phyloP scores from a whole-genome alignment of 164 flowering plant genomes.

The Liriodendron chinense region DNA sequence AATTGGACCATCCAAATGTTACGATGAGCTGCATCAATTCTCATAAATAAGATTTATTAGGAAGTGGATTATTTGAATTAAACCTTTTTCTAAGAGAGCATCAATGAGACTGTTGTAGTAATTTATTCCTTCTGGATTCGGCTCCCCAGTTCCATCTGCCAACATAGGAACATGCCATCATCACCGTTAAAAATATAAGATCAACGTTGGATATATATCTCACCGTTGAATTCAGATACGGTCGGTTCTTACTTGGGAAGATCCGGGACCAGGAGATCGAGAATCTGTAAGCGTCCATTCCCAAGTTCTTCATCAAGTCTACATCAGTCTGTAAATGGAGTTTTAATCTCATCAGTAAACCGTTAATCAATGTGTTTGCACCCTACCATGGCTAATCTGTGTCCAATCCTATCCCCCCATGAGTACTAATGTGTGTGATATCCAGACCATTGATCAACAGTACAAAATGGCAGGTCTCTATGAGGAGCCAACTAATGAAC shows the following conservation, averaged over 20 bases:
- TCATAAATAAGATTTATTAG: background rate
- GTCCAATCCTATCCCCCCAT: no score
- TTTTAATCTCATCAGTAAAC: background rate
- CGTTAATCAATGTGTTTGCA: no score
- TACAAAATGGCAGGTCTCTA: no score
- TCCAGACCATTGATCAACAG: no score
- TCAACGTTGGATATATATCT: background rate
- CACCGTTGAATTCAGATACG: background rate
- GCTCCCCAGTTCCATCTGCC: slow-evolving; percentile 83
- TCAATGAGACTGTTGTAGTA: slow-evolving; percentile 82
- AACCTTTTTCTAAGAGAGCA: slow-evolving; percentile 75
- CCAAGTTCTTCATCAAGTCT: slow-evolving; percentile 75
- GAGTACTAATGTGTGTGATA: no score
- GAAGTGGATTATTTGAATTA: background rate
- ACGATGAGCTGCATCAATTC: no score
- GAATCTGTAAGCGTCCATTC: slow-evolving; percentile 90
- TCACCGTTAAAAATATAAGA: background rate
- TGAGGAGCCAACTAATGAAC: no score
- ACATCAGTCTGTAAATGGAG: slow-evolving; percentile 58
- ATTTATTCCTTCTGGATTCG: slow-evolving; percentile 62
- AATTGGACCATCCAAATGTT: no score
- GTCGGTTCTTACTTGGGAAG: slow-evolving; percentile 58
- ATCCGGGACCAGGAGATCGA: slow-evolving; percentile 95
- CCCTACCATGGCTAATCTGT: no score
- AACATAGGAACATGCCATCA: background rate